phyloP scores from a whole-genome alignment of 108 stramenopile species.

The Pseudonitzschia delicatissima region DNA sequence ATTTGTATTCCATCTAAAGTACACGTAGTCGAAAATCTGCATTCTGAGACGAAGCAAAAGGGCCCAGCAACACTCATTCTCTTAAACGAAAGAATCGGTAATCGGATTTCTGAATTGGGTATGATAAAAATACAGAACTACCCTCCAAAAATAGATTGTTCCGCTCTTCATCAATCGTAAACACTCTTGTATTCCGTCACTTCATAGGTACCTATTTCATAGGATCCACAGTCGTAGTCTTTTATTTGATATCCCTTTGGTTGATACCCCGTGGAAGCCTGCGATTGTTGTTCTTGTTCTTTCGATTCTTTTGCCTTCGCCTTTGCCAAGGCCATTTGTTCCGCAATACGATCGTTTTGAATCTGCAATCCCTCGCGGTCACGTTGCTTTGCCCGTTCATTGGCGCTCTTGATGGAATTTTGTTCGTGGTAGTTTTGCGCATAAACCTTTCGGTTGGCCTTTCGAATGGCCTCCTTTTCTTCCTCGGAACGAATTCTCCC shows the following conservation, averaged over 20 bases:
- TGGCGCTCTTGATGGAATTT: background rate
- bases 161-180: slow-evolving; percentile 5
- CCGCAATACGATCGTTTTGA: slow-evolving; percentile 7
- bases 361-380: slow-evolving; percentile 13
- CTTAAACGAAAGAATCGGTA: no score
- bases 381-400: slow-evolving; percentile 5
- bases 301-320: background rate
- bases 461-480: slow-evolving; percentile 13
- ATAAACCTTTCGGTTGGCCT: background rate
- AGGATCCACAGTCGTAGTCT: slow-evolving; percentile 7
- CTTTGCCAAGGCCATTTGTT: background rate
- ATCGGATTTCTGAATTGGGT: no score
- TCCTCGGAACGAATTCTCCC: slow-evolving; percentile 12
- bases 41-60: no score
- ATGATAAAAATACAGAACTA: no score
- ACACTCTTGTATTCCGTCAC: slow-evolving; percentile 26
- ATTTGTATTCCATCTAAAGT: no score
- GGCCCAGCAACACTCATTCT: no score
- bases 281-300: background rate
- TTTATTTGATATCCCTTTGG: slow-evolving; percentile 16
- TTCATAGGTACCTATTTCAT: slow-evolving; percentile 4
- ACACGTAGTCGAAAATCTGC: no score
- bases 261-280: no score
- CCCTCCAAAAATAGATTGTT: no score
- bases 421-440: slow-evolving; percentile 14